Percentiles rank a stretch among this genome's conserved stretches.
Evolutionary conservation across 495 filamentous ascomycete species (phyloP).

Genomic region (Talaromyces wortmannii): DNA sequence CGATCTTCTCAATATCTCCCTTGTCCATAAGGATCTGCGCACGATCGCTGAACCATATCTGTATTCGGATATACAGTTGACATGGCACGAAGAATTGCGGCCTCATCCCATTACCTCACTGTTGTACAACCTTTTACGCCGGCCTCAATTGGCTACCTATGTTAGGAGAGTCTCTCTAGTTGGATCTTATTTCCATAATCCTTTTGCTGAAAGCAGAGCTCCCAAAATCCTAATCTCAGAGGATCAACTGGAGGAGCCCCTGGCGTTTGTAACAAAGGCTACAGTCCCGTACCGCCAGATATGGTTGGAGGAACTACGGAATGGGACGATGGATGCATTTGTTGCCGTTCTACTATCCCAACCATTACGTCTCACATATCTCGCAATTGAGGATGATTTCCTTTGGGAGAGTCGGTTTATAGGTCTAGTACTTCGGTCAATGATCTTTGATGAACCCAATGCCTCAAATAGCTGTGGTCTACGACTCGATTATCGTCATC

Average conservation of each 20-base stretch:
- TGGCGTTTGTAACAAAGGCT: constrained; percentile 6
- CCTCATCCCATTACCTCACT: constrained; percentile 9
- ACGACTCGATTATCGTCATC: constrained; percentile 7
- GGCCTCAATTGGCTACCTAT: constrained; percentile 12
- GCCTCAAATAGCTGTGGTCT: neutral
- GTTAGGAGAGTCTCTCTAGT: constrained; percentile 8
- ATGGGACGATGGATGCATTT: constrained; percentile 11
- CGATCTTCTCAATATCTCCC: constrained; percentile 5
- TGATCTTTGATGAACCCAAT: constrained; percentile 7
- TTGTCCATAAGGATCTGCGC: constrained; percentile 6
- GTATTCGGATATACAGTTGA: constrained; percentile 12
- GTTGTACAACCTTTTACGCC: constrained; percentile 9
- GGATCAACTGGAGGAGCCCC: constrained; percentile 4
- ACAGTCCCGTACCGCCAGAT: constrained; percentile 6
- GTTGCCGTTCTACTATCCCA: constrained; percentile 12
- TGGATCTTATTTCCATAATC: neutral
- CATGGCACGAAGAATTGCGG: constrained; percentile 1
- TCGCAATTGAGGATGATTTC: constrained; percentile 9
- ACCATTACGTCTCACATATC: constrained; percentile 6
- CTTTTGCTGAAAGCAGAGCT: neutral
- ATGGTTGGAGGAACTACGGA: constrained; percentile 10
- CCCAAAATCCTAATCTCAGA: constrained; percentile 2
- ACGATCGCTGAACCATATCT: constrained; percentile 10
- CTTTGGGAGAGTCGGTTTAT: constrained; percentile 8
- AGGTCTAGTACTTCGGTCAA: constrained; percentile 10